Evolutionary conservation across 225 moss, liverwort and hornwort species (phyloP).

Genomic region (Marchantia paleacea): DNA sequence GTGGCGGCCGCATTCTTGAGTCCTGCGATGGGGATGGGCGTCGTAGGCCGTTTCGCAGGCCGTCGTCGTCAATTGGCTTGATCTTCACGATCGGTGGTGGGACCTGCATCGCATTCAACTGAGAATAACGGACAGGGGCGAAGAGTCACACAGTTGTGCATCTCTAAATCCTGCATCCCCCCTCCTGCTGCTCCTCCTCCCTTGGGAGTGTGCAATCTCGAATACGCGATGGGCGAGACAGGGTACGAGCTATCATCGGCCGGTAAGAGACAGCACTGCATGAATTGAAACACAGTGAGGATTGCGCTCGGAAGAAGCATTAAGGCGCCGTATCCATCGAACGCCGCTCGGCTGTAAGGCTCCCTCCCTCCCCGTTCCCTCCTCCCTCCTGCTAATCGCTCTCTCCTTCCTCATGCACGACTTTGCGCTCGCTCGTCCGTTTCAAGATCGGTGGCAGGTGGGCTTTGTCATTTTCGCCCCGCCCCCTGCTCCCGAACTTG

Average conservation of each 20-base stretch:
- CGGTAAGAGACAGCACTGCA: slow-evolving; percentile 16
- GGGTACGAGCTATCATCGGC: slow-evolving; percentile 19
- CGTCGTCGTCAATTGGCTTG: neutral
- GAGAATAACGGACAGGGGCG: neutral
- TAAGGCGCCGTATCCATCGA: neutral
- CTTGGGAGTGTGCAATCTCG: slow-evolving; percentile 15
- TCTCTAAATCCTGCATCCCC: neutral
- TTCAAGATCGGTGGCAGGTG: too few relatives aligned
- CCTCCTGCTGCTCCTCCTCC: too few relatives aligned
- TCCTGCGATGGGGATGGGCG: too few relatives aligned
- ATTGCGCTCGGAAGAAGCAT: slow-evolving; percentile 23
- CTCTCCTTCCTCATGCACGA: too few relatives aligned
- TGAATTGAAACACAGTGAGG: slow-evolving; percentile 19
- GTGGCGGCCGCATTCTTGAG: neutral
- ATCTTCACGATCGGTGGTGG: neutral
- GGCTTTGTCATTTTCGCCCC: too few relatives aligned
- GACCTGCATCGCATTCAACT: neutral
- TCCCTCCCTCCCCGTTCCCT: too few relatives aligned
- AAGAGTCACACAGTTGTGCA: slow-evolving; percentile 11
- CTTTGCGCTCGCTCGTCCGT: too few relatives aligned
- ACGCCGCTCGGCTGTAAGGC: too few relatives aligned
- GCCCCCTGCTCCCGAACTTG: too few relatives aligned
- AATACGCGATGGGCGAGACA: slow-evolving; percentile 14
- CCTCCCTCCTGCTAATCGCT: too few relatives aligned
- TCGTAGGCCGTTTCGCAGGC: too few relatives aligned